Conservation (phyloP, 495 filamentous ascomycete genomes). For the Daldinia grandis region DNA sequence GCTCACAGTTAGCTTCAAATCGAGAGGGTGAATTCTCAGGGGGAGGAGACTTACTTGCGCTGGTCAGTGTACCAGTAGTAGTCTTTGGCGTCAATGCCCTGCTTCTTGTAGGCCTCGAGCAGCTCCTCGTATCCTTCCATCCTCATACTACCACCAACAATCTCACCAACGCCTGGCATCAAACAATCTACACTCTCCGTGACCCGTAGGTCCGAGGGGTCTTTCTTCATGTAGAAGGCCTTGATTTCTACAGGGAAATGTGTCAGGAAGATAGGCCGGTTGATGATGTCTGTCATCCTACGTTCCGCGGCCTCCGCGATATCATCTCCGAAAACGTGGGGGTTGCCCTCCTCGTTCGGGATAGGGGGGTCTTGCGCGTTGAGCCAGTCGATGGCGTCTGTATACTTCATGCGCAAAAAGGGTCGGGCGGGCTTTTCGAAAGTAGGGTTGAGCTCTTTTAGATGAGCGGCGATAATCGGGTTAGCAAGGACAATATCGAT, state of each 20-base stretch:
- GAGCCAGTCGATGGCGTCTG: constrained; percentile 94
- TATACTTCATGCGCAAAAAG: constrained; percentile 95
- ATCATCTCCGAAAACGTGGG: constrained; percentile 93
- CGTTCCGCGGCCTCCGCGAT: constrained; percentile 98
- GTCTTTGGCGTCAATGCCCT: constrained; percentile 82
- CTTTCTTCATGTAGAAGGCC: constrained; percentile 99
- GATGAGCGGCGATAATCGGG: constrained; percentile 69
- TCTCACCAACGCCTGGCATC: constrained; percentile 97
- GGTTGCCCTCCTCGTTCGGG: constrained; percentile 87
- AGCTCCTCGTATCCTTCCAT: constrained; percentile 94
- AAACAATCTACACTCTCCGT: constrained; percentile 96
- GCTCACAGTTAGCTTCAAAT: constrained; percentile 40
- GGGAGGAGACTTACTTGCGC: constrained; percentile 76
- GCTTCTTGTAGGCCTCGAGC: constrained; percentile 84
- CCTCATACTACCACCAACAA: constrained; percentile 96
- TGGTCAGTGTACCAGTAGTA: constrained; percentile 99
- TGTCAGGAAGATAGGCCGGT: constrained; percentile 92
- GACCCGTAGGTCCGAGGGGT: constrained; percentile 78
- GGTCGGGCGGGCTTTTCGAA: constrained; percentile 87
- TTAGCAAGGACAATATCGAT: constrained; percentile 79
- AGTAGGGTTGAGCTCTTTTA: constrained; percentile 85
- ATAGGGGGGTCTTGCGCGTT: constrained; percentile 79
- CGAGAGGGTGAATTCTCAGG: background rate
- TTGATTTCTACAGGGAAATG: constrained; percentile 98
- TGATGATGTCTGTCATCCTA: constrained; percentile 95